These are phyloP conservation scores for Cladosporium sp. DNA, from an alignment of 2,329 filamentous ascomycete species.

Conservation along the genomic window DNA sequence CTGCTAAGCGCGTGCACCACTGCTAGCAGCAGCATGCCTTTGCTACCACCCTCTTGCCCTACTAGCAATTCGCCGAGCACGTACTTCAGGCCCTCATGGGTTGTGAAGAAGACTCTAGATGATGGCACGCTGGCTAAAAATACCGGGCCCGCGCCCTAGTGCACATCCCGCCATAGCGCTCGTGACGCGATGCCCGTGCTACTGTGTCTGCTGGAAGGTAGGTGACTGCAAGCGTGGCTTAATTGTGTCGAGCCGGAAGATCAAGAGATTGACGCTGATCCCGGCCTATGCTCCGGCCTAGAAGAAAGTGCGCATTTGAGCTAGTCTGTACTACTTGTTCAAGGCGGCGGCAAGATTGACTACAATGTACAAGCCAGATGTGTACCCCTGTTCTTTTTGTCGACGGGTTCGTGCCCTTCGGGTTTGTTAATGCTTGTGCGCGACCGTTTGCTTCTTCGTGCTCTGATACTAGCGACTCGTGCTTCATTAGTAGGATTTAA, in stretches of 20 bases:
- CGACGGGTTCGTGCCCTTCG: no score
- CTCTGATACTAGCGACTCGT: no score
- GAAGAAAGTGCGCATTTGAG: background rate
- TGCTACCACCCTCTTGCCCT: background rate
- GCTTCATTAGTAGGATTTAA: no score
- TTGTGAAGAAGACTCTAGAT: background rate
- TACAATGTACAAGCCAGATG: background rate
- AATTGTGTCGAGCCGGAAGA: background rate
- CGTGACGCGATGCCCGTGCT: background rate
- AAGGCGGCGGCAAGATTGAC: background rate
- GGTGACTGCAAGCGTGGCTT: background rate
- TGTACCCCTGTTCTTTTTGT: background rate
- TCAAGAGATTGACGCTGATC: background rate
- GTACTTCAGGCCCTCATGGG: background rate
- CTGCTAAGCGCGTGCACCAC: no score
- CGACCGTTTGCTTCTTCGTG: no score
- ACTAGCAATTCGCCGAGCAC: conserved; percentile 47
- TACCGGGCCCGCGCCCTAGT: background rate
- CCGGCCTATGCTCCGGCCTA: background rate
- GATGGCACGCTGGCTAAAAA: background rate
- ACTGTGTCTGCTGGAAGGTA: background rate
- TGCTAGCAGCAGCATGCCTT: no score
- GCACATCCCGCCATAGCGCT: background rate
- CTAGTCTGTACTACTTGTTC: no score
- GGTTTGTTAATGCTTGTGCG: no score